These are phyloP conservation scores for Aeschynomene evenia DNA, from an alignment of 306 rosid species.

Conservation along the genomic window DNA sequence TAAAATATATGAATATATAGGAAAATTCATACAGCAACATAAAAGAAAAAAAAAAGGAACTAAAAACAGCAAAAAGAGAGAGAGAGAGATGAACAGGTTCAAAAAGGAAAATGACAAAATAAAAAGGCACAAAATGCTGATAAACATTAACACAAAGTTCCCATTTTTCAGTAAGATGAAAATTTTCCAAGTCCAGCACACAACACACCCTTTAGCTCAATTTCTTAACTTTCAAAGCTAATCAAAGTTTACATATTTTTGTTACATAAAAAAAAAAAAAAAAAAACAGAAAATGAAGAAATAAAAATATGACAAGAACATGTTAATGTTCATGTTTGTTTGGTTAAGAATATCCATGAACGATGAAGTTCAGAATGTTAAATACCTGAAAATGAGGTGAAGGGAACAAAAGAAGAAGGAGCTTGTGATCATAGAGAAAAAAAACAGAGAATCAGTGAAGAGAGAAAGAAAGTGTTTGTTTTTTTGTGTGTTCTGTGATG, in stretches of 20 bases:
- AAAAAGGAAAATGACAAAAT: neutral
- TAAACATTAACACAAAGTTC: slow-evolving; percentile 19
- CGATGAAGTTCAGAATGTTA: neutral
- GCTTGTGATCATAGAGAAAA: slow-evolving; percentile 39
- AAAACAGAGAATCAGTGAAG: neutral
- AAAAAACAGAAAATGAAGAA: slow-evolving; percentile 1
- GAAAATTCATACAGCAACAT: neutral
- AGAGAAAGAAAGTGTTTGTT: neutral
- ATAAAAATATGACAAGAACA: neutral
- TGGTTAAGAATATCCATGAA: neutral
- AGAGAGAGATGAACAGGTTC: neutral
- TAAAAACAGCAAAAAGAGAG: neutral
- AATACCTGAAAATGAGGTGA: slow-evolving; percentile 42
- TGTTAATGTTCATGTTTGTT: neutral
- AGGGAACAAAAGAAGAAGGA: slow-evolving; percentile 29
- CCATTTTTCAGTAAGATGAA: slow-evolving; percentile 20
- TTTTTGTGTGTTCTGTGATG: slow-evolving; percentile 17
- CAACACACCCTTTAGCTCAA: neutral
- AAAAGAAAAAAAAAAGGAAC: neutral
- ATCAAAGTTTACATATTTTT: neutral
- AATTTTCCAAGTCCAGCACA: neutral
- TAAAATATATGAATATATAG: neutral
- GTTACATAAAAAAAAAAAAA: neutral
- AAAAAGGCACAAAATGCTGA: neutral
- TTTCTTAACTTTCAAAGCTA: neutral